phyloP scores from a whole-genome alignment of 2,329 filamentous ascomycete genomes.

The Zymoseptoria passerinii region DNA sequence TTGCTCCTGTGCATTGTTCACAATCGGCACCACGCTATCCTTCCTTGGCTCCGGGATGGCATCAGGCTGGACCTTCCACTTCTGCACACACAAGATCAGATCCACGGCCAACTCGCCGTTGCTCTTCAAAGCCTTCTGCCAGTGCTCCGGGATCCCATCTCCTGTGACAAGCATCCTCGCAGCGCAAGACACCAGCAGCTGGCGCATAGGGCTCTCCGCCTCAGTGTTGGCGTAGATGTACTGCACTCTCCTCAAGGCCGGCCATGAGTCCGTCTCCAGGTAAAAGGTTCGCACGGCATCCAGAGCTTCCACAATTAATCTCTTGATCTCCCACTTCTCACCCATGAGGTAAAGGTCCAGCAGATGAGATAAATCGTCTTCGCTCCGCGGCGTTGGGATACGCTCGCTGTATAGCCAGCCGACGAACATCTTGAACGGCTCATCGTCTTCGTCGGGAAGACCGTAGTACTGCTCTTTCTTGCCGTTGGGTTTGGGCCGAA shows the following conservation, averaged over 20 bases:
- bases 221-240: constrained; percentile 29
- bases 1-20: constrained; percentile 28
- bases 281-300: constrained; percentile 45
- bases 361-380: constrained; percentile 43
- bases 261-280: constrained; percentile 45
- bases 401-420: constrained; percentile 46
- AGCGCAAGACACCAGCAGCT: constrained; percentile 38
- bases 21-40: constrained; percentile 33
- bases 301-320: constrained; percentile 42
- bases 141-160: constrained; percentile 44
- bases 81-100: constrained; percentile 46
- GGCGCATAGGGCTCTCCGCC: constrained; percentile 25
- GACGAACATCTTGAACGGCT: constrained; percentile 44
- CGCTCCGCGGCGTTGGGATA: constrained; percentile 41
- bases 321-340: constrained; percentile 44
- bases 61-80: constrained; percentile 44
- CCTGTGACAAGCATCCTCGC: constrained; percentile 44
- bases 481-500: constrained; percentile 34
- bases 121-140: constrained; percentile 47
- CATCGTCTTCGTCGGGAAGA: constrained; percentile 46
- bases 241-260: constrained; percentile 45
- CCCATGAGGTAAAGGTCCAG: constrained; percentile 49
- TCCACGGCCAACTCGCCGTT: constrained; percentile 50
- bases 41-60: constrained; percentile 42
- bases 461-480: constrained; percentile 35